A percentile compares a stretch with the other conserved stretches of the same genome.
phyloP scores from a whole-genome alignment of 768 basidiomycete species.

The Floccularia luteovirens region DNA sequence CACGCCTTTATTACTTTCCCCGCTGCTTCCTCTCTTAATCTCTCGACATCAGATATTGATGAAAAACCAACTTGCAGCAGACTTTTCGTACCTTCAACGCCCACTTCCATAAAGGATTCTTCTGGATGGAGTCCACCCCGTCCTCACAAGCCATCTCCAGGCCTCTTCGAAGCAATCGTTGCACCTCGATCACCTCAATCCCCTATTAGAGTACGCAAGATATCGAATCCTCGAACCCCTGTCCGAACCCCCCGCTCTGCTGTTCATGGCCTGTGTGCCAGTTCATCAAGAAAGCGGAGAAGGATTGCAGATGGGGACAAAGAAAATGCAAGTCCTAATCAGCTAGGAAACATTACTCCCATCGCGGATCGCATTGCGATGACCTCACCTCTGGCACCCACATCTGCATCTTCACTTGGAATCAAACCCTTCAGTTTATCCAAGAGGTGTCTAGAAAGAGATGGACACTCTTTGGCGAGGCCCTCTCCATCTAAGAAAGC shows the following conservation, averaged over 20 bases:
- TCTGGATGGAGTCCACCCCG: conserved; percentile 13
- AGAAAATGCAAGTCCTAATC: conserved; percentile 48
- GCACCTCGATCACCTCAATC: conserved; percentile 17
- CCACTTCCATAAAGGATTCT: neutral
- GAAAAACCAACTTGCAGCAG: conserved; percentile 2
- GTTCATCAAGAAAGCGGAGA: conserved; percentile 14
- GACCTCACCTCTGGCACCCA: conserved; percentile 19
- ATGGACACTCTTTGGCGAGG: conserved; percentile 24
- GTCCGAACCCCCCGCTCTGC: neutral
- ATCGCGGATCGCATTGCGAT: conserved; percentile 38
- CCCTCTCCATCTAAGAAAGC: conserved; percentile 14
- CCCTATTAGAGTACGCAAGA: conserved; percentile 8
- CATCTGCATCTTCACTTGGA: conserved; percentile 7
- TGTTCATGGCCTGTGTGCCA: no score
- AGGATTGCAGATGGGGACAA: conserved; percentile 34
- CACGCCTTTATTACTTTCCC: neutral
- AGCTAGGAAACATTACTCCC: conserved; percentile 16
- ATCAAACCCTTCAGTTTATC: conserved; percentile 19
- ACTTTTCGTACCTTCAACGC: neutral
- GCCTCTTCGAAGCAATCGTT: conserved; percentile 11
- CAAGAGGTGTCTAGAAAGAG: conserved; percentile 32
- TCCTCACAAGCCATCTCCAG: conserved; percentile 13
- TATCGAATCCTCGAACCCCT: neutral
- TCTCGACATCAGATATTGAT: conserved; percentile 1
- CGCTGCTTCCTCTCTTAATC: neutral